Evolutionary conservation across 139 green algal species (phyloP), one percentile per base, ranked within the genome.

Genomic region (Parachlorella kessleri): DNA sequence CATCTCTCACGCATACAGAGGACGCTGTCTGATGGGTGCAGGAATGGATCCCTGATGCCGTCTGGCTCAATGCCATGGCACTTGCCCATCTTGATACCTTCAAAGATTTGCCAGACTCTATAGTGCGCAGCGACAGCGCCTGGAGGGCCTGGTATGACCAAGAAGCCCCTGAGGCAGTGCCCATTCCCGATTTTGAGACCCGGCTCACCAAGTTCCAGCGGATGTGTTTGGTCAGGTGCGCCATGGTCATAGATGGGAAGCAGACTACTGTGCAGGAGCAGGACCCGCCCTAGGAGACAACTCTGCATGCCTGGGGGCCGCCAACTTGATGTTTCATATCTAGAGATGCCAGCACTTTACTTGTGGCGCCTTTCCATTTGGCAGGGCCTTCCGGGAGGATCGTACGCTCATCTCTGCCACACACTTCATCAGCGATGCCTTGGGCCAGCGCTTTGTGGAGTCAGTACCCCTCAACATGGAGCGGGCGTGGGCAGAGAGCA

Each of bases 121-220:
- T 98, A 64, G 92, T 91, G 75, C 80, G 91, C 24, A 93, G 94
- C 72, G 95, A 98, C 67, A 88, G 88, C 33, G 85, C 94, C 75
- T 98, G 95, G 95, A 81, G 90, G 53, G 90, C 95, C 48, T 92
- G 89, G 89, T 98, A 98, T 69, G 94, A 98, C 83, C 85, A 93
- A 77, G 95, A 98, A 86, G 92, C 94, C 28, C 95, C 95, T 32
- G 95, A 98, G 87, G 88, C 53, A 3, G 33, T 73, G 8, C 72
- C 55, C 68, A 39, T 98, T 66, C 95, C 95, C 21, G 94, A 97
- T 85, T 97, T 96, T 69, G 92, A 97, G 81, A 87, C n/a, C 80
- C 89, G 91, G 4, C 82, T 98, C 24, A 89, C 82, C 84, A 95
- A 94, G 80, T 98, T 98, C 82, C 91, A 97, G 86, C 89, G 91